Base-by-base conservation (phyloP, 352 stramenopile species). In the Sclerospora graminicola region DNA sequence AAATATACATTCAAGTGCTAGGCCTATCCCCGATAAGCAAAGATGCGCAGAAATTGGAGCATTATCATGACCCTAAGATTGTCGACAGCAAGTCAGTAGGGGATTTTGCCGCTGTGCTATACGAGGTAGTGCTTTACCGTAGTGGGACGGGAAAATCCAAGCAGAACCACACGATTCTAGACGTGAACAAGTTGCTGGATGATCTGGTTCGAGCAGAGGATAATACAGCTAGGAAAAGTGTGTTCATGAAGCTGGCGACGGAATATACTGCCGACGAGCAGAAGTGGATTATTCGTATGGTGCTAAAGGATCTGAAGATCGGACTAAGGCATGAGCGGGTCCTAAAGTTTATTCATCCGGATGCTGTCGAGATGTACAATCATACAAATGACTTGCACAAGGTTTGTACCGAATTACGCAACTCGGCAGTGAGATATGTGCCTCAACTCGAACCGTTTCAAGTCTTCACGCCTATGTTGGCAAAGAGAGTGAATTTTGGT, bases 221-320 rank as follows among this genome's bases (percentile, higher is more conserved):
- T 21, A 74, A 55, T 29, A 41, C 42, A 2, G 37, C 39, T 0
- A 65, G 72, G 36, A 82, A 76, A 45, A 58, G 65, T 18, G 62
- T 88, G 21, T 69, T 92, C 18, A 82, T 90, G 69, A 66, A 56
- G 19, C 54, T 92, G 11, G 69, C 72, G 16, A 90, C 78, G n/a
- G 69, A 83, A 41, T 92, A 82, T 48, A 54, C 67, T 0, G 71
- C 78, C 24, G 55, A 63, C 14, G 81, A 90, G 45, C 78, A 90
- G 33, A 93, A 93, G 54, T 93, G 77, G 77, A 62, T 90, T 35
- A 61, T 88, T 23, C 79, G 79, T 27, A 67, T 89, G 18, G 53
- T 93, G 32, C 68, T 91, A n/a, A 93, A 90, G 27, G 79, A 90
- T 31, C 57, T 93, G 14, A 93, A 93, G 56, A 80, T 93, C 47